These are phyloP conservation scores for Wickerhamiella cacticola DNA, from an alignment of 805 yeast species.

Conservation along the genomic window DNA sequence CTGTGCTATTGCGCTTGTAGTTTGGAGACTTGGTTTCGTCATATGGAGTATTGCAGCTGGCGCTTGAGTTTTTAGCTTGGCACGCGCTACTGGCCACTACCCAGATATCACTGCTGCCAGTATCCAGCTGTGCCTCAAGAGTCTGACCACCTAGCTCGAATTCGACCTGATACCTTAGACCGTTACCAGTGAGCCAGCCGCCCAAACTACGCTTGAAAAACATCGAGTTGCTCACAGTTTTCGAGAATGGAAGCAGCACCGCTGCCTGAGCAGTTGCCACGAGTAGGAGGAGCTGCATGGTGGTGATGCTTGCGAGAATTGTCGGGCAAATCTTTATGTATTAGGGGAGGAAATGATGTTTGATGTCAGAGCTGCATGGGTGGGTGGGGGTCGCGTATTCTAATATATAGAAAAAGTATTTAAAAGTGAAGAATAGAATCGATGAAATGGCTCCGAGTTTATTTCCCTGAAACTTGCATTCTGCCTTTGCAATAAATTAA, in stretches of 20 bases:
- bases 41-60: background rate
- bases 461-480: too few relatives aligned
- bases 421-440: background rate
- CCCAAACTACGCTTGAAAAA: background rate
- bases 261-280: background rate
- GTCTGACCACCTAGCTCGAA: constrained; percentile 4
- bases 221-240: background rate
- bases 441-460: too few relatives aligned
- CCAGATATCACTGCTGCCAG: constrained; percentile 57
- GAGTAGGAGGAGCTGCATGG: background rate
- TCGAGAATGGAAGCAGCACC: background rate
- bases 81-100: constrained; percentile 23
- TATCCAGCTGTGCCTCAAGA: constrained; percentile 25
- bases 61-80: background rate
- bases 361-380: constrained; percentile 2
- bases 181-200: background rate
- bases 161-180: background rate
- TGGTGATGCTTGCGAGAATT: background rate
- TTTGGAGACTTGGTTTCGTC: background rate
- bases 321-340: too few relatives aligned
- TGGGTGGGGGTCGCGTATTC: background rate
- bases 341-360: too few relatives aligned
- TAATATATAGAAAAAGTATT: too few relatives aligned
- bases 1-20: background rate
- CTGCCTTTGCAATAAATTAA: too few relatives aligned